A percentile compares a stretch with the other conserved stretches of the same genome.
These are phyloP conservation scores for Jackrogersella minutella DNA, from an alignment of 495 filamentous ascomycete genomes.

Conservation along the genomic window DNA sequence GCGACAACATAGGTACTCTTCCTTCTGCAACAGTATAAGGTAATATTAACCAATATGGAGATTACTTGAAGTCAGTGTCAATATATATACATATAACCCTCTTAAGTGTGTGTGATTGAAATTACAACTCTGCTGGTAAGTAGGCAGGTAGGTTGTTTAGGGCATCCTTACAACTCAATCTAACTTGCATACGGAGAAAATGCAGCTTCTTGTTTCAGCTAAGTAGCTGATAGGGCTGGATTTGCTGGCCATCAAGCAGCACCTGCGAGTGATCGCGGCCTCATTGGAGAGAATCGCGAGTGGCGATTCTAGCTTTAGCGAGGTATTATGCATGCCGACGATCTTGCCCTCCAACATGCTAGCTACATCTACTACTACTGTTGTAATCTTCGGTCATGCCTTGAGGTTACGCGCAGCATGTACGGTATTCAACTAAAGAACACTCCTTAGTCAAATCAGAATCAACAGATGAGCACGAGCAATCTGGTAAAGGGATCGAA, in stretches of 20 bases:
- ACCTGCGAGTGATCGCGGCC: conserved; percentile 2
- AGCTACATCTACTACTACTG: conserved; percentile 8
- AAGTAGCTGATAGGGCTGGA: conserved; percentile 41
- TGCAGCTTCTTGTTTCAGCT: conserved; percentile 41
- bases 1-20: conserved; percentile 5
- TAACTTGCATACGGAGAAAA: conserved; percentile 35
- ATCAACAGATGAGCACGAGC: conserved; percentile 14
- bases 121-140: conserved; percentile 6
- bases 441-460: conserved; percentile 10
- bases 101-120: conserved; percentile 14
- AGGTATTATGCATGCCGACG: conserved; percentile 5
- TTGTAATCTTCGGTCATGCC: conserved; percentile 27
- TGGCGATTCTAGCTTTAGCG: conserved; percentile 25
- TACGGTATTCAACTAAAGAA: neutral
- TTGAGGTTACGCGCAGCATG: conserved; percentile 29
- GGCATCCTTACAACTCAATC: conserved; percentile 35
- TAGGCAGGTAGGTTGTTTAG: conserved; percentile 6
- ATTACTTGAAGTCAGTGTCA: too few relatives aligned
- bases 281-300: conserved; percentile 24
- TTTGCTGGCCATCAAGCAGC: conserved; percentile 10
- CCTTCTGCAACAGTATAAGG: conserved; percentile 19
- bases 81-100: conserved; percentile 21
- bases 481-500: neutral
- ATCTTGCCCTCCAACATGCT: conserved; percentile 15
- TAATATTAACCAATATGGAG: conserved; percentile 13